Evolutionary conservation across 1,284 basidiomycete genomes (phyloP), one percentile per base, ranked within the genome.

Genomic region (Trametes pubescens): DNA sequence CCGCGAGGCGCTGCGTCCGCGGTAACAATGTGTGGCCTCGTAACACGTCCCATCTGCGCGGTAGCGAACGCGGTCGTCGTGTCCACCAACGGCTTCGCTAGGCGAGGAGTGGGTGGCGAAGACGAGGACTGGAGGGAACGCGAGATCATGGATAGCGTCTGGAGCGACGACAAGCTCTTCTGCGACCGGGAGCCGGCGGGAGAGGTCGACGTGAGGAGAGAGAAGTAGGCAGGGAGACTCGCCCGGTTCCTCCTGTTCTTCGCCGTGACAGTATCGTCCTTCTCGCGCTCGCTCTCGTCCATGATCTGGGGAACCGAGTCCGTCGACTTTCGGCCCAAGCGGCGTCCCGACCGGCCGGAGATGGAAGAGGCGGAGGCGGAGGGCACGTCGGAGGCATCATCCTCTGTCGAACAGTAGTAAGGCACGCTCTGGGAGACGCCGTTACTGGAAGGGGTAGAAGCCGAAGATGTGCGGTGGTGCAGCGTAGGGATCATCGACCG

Each of bases 171-270:
- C 40, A 81, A 77, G 14, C 82, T 80, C 62, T 62, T 72, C 60
- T 67, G 73, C 32, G 71, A 69, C 58, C 69, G 69, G 53, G 70
- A 43, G 32, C 71, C 61, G 49, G 69, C 69, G 29, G 78, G 81
- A 10, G 85, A 82, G 26, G 83, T 75, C 55, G 81, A 81, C 63
- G 77, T 77, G 64, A 92, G 81, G 63, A 91, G 81, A 53, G 90
- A 91, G 75, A 93, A 93, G 77, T 88, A 91, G 10, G 89, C 86
- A 18, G 91, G 91, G 48, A 93, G 83, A 72, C 88, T 90, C 55
- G 87, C 86, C 73, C 91, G 88, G 74, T 88, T 90, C 69, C 85
- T 86, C 70, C 77, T 80, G 69, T 82, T 85, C 76, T 84, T 87
- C 35, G 74, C 70, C 40, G 80, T 79, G 44, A 81, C 66, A n/a